Percentiles rank a stretch among this genome's conserved stretches.
These are phyloP conservation scores for Aegle marmelos DNA, from an alignment of 345 rosid genomes.

Conservation along the genomic window DNA sequence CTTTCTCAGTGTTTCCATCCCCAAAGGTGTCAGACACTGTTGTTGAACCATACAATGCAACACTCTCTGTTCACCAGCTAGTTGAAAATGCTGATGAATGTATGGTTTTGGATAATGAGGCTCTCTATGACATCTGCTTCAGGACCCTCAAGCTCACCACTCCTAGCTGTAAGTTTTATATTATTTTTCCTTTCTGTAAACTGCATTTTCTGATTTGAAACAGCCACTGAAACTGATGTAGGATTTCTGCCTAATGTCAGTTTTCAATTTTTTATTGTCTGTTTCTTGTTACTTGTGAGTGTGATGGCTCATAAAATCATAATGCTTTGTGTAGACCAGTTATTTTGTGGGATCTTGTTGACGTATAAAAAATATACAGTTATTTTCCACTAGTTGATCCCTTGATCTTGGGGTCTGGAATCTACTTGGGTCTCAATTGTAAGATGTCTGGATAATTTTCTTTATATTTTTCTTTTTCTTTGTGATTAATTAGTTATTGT, in stretches of 20 bases:
- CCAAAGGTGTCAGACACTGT: slow-evolving; percentile 75
- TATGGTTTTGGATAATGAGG: slow-evolving; percentile 72
- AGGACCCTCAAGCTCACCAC: slow-evolving; percentile 73
- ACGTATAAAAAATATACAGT: neutral
- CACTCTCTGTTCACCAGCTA: slow-evolving; percentile 72
- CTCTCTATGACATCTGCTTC: slow-evolving; percentile 75
- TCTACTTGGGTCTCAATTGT: neutral
- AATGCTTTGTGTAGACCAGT: neutral
- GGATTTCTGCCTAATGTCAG: neutral
- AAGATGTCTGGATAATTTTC: neutral
- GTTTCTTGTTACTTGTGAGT: neutral
- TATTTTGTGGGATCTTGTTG: no score
- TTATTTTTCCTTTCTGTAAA: neutral
- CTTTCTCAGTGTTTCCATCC: slow-evolving; percentile 67
- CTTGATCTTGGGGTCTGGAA: neutral
- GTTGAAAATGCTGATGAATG: slow-evolving; percentile 80
- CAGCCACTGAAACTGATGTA: no score
- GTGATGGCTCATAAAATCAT: neutral
- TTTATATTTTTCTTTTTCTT: neutral
- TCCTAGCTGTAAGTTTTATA: slow-evolving; percentile 59
- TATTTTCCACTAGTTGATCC: neutral
- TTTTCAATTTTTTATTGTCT: neutral
- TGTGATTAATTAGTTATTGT: neutral
- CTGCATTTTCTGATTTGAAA: neutral
- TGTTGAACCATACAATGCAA: slow-evolving; percentile 74